Conservation (phyloP, 2,329 filamentous ascomycete species). For the Arthrobotrys musiformis region DNA sequence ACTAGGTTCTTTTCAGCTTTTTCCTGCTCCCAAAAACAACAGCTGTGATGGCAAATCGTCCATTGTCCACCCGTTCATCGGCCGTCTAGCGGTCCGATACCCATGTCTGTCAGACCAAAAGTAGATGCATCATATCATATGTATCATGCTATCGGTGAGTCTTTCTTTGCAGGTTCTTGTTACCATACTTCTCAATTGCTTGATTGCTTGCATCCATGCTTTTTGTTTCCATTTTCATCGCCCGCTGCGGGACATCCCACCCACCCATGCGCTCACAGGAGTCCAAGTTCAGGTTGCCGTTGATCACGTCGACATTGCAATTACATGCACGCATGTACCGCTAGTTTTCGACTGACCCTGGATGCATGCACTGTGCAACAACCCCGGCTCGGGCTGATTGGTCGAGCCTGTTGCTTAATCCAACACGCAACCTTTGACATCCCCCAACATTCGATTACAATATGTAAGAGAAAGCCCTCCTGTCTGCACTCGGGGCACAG, state of each 20-base stretch:
- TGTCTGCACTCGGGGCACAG: slow-evolving; percentile 29
- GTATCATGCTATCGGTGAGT: slow-evolving; percentile 3
- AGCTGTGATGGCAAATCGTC: slow-evolving; percentile 12
- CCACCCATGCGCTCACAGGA: slow-evolving; percentile 1
- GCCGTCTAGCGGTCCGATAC: not conserved
- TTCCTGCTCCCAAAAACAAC: not conserved
- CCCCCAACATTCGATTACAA: slow-evolving; percentile 14
- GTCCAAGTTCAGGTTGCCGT: slow-evolving; percentile 6
- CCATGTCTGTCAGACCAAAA: slow-evolving; percentile 14
- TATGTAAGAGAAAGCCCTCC: slow-evolving; percentile 23
- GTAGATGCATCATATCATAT: slow-evolving; percentile 18
- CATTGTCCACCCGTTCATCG: slow-evolving; percentile 10
- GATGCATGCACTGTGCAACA: slow-evolving; percentile 12
- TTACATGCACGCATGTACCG: slow-evolving; percentile 17
- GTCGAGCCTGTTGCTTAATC: slow-evolving; percentile 9
- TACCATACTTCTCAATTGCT: no score
- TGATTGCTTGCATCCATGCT: slow-evolving; percentile 11
- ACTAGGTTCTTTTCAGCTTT: not conserved
- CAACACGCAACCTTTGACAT: slow-evolving; percentile 27
- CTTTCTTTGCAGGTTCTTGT: slow-evolving; percentile 5
- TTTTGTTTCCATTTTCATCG: slow-evolving; percentile 4
- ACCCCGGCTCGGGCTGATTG: slow-evolving; percentile 27
- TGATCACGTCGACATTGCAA: slow-evolving; percentile 24
- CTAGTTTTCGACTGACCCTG: slow-evolving; percentile 1
- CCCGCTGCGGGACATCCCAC: slow-evolving; percentile 9